phyloP scores from a whole-genome alignment of 306 rosid species.

The Cucumis sativus region DNA sequence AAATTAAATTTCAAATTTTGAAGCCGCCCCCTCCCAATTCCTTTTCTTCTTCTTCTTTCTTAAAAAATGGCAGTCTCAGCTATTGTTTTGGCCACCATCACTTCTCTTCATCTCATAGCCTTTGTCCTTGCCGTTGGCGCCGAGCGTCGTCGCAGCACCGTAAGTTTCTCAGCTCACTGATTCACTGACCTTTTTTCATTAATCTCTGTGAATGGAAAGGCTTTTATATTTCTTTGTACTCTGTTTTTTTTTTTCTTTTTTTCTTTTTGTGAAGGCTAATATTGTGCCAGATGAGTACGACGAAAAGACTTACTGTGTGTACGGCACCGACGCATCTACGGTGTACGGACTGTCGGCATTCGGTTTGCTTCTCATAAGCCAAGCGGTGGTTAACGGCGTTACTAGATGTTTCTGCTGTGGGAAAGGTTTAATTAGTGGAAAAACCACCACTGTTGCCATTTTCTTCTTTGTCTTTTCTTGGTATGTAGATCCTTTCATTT shows the following conservation, averaged over 20 bases:
- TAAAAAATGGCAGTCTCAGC: slow-evolving; percentile 57
- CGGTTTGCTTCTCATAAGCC: slow-evolving; percentile 52
- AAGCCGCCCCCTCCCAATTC: background rate
- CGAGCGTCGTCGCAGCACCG: slow-evolving; percentile 77
- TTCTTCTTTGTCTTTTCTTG: slow-evolving; percentile 70
- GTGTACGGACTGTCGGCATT: slow-evolving; percentile 71
- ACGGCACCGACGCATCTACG: slow-evolving; percentile 82
- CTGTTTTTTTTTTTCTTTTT: background rate
- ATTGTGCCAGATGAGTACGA: slow-evolving; percentile 71
- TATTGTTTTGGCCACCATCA: slow-evolving; percentile 34
- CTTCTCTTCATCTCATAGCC: slow-evolving; percentile 75
- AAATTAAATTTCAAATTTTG: background rate
- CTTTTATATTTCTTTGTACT: background rate
- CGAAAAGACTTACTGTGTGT: slow-evolving; percentile 44
- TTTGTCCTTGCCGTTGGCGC: slow-evolving; percentile 83
- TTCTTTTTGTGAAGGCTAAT: slow-evolving; percentile 31
- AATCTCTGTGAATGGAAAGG: background rate
- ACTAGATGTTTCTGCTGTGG: slow-evolving; percentile 92
- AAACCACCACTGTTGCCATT: slow-evolving; percentile 47
- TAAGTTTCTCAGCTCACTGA: background rate
- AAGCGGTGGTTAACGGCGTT: slow-evolving; percentile 46
- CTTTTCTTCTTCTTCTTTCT: background rate
- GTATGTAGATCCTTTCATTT: slow-evolving; percentile 7
- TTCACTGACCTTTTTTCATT: background rate
- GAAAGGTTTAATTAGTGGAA: slow-evolving; percentile 62